phyloP scores from a whole-genome alignment of 1,284 basidiomycete species.

The Sporisorium sorghi region DNA sequence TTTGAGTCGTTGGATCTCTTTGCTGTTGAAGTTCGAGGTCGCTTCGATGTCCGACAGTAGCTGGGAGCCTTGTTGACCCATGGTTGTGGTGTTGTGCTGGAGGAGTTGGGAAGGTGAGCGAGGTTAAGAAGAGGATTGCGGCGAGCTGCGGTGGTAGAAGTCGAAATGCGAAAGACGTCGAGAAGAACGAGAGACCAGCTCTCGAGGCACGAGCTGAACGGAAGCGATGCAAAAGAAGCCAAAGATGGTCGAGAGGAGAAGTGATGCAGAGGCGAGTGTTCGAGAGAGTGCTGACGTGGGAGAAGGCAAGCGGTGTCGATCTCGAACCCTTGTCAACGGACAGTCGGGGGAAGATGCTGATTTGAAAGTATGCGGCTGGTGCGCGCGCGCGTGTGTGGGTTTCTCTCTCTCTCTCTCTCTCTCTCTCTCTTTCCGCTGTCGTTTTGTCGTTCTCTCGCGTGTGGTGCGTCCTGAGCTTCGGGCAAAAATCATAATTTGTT shows the following conservation, averaged over 20 bases:
- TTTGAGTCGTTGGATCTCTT: slow-evolving; percentile 79
- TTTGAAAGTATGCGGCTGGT: neutral
- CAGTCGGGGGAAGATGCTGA: neutral
- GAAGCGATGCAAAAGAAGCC: slow-evolving; percentile 4
- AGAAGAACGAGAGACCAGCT: slow-evolving; percentile 14
- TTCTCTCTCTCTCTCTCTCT: too few relatives aligned
- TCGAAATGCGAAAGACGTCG: slow-evolving; percentile 1
- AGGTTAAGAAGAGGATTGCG: neutral
- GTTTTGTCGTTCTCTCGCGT: neutral
- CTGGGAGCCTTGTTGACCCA: slow-evolving; percentile 79
- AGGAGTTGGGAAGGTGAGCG: too few relatives aligned
- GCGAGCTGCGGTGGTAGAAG: neutral
- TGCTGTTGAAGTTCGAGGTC: slow-evolving; percentile 78
- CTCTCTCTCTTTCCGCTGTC: too few relatives aligned
- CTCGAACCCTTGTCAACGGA: neutral
- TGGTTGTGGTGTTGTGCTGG: slow-evolving; percentile 29
- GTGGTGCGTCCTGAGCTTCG: neutral
- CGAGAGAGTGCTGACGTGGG: neutral
- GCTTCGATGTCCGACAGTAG: slow-evolving; percentile 94
- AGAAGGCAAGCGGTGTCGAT: too few relatives aligned
- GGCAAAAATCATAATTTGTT: neutral
- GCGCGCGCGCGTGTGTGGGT: slow-evolving; percentile 15
- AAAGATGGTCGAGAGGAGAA: neutral
- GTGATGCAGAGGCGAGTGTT: neutral
- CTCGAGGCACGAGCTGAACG: neutral